Conservation (phyloP, 441 rosid species). For the Raphanus hybrid region DNA sequence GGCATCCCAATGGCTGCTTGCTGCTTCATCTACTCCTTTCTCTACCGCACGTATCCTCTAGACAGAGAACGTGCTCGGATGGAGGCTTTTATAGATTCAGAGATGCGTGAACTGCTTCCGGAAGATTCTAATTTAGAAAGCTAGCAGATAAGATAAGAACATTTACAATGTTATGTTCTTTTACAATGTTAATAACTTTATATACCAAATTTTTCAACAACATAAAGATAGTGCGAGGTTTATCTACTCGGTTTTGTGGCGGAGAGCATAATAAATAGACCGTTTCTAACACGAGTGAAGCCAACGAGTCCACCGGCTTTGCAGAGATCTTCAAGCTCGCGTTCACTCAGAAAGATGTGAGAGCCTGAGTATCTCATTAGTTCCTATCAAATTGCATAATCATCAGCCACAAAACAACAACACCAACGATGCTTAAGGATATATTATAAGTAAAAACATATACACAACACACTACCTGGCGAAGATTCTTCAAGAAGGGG, state of each 20-base stretch:
- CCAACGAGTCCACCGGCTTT: conserved; percentile 71
- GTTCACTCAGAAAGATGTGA: conserved; percentile 56
- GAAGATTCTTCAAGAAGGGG: conserved; percentile 57
- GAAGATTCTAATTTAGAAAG: conserved; percentile 27
- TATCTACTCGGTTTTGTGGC: conserved; percentile 64
- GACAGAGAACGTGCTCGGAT: conserved; percentile 64
- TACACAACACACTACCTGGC: conserved; percentile 53
- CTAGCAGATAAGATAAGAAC: not conserved
- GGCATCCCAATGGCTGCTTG: conserved; percentile 70
- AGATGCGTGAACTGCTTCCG: conserved; percentile 55
- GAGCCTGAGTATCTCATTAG: conserved; percentile 52
- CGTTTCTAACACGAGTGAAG: conserved; percentile 59
- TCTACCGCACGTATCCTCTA: conserved; percentile 62
- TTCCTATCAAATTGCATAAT: conserved; percentile 47
- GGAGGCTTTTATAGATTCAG: conserved; percentile 64
- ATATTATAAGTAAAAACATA: not conserved
- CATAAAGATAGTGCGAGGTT: conserved; percentile 17
- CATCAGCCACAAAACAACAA: conserved; percentile 24
- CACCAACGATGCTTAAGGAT: not conserved
- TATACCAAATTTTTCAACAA: conserved; percentile 9
- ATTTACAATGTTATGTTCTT: conserved; percentile 1
- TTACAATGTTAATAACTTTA: conserved; percentile 12
- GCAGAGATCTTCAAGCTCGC: conserved; percentile 79
- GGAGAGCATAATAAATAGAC: conserved; percentile 71
- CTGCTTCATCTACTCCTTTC: conserved; percentile 62